Conservation (phyloP, 371 early-diverging fungal genomes). For the Dichotomocladium elegans region DNA sequence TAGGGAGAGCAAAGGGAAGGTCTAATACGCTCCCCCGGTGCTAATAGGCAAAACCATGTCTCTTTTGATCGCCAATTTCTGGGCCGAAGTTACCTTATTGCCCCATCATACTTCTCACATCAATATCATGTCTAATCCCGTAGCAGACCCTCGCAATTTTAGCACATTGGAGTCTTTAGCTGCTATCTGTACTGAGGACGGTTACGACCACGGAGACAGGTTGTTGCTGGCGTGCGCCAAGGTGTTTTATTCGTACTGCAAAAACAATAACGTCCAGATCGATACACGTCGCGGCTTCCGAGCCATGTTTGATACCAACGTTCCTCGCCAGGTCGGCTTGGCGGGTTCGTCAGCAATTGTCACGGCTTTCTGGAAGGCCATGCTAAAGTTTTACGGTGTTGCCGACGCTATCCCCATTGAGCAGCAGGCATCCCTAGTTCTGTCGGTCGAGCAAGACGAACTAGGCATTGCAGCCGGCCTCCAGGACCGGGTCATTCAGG, state of each 20-base stretch:
- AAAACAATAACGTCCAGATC: slow-evolving; percentile 30
- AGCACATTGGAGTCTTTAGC: slow-evolving; percentile 32
- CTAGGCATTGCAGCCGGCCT: slow-evolving; percentile 65
- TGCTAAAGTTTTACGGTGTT: slow-evolving; percentile 46
- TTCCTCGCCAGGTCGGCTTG: slow-evolving; percentile 73
- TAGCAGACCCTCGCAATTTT: slow-evolving; percentile 46
- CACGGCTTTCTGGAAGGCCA: slow-evolving; percentile 54
- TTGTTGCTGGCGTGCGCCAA: slow-evolving; percentile 59
- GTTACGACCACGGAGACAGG: slow-evolving; percentile 57
- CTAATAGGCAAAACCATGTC: slow-evolving; percentile 54
- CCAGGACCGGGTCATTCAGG: slow-evolving; percentile 71
- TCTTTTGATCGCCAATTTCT: slow-evolving; percentile 62
- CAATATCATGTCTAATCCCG: slow-evolving; percentile 37
- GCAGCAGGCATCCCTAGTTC: slow-evolving; percentile 54
- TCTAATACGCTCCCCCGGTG: neutral
- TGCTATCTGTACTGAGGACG: slow-evolving; percentile 41
- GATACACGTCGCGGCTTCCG: slow-evolving; percentile 47
- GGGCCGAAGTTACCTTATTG: slow-evolving; percentile 54
- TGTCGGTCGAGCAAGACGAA: slow-evolving; percentile 59
- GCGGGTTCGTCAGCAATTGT: slow-evolving; percentile 69
- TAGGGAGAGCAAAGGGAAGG: neutral
- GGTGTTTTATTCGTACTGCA: slow-evolving; percentile 53
- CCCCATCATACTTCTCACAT: slow-evolving; percentile 38
- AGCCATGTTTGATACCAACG: slow-evolving; percentile 56
- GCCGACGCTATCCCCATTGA: slow-evolving; percentile 43